Evolutionary conservation across 495 filamentous ascomycete species (phyloP), one percentile per base, ranked within the genome.

Genomic region (Daldinia bambusicola): DNA sequence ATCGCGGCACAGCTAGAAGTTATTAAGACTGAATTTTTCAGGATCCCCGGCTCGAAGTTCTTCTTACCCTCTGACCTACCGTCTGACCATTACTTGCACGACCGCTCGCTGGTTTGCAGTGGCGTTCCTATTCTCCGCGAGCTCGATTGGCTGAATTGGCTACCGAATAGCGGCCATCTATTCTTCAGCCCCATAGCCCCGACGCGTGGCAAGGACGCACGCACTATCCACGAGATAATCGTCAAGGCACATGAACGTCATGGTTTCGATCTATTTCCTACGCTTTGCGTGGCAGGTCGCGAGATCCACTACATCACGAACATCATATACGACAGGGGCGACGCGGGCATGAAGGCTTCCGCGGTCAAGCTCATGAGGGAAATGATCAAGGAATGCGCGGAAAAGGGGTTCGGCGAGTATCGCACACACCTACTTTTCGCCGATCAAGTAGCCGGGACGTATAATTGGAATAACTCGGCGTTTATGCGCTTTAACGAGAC

Each of bases 171-270:
- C 12, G 80, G 78, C 0, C 86, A 88, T 71, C 65, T 88, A 1
- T 84, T 83, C 72, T 89, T 88, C 75, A 81, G 79, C n/a, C 87
- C 87, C 18, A 86, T 89, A 55, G 76, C 80, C 8, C 81, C 82
- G n/a, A 83, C 84, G 34, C 71, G 80, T n/a, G 85, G 83, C 8
- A 75, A 76, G 1, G 86, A 87, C 59, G 87, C 84, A 5, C 78
- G 76, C 9, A 70, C 74, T 6, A 78, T 85, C 16, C 83, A 85
- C 65, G 74, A 79, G 16, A 74, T 87, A 10, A 82, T 83, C 9
- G 53, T 78, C 74, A 60, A 70, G 55, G 55, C 73, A 72, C 60
- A 81, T 73, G 69, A 70, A 53, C 30, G 80, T 78, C 71, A 80
- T 40, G 84, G 82, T 1, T 80, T 89, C 43, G 86, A 89, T 53